Conservation (phyloP, 306 rosid genomes). For the Spatholobus suberectus region DNA sequence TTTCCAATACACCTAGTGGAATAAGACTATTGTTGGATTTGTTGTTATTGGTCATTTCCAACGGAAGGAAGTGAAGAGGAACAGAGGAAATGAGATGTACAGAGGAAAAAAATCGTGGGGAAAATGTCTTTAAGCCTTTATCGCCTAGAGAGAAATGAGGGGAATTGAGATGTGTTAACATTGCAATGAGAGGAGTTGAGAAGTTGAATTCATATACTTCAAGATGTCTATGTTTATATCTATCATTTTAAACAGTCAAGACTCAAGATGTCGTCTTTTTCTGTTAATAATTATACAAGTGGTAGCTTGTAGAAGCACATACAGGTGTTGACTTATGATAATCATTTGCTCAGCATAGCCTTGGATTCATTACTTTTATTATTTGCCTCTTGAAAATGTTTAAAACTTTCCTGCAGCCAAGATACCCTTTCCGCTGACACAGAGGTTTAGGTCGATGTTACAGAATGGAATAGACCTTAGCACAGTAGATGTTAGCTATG, state of each 20-base stretch:
- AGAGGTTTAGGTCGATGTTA: slow-evolving; percentile 93
- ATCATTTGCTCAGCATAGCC: slow-evolving; percentile 16
- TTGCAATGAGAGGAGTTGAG: too few relatives aligned
- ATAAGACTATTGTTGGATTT: too few relatives aligned
- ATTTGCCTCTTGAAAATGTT: not conserved
- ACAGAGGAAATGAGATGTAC: too few relatives aligned
- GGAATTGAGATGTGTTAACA: not conserved
- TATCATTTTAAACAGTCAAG: not conserved
- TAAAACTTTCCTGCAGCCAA: slow-evolving; percentile 69
- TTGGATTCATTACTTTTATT: slow-evolving; percentile 29
- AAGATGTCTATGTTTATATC: slow-evolving; percentile 22
- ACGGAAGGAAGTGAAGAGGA: too few relatives aligned
- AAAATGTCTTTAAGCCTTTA: not conserved
- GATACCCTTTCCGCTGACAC: slow-evolving; percentile 96
- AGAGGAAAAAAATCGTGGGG: not conserved
- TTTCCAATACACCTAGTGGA: too few relatives aligned
- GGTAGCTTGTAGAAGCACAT: not conserved
- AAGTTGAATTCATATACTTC: slow-evolving; percentile 10
- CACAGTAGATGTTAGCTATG: slow-evolving; percentile 98
- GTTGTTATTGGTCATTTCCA: too few relatives aligned
- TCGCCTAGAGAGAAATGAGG: not conserved
- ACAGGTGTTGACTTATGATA: too few relatives aligned
- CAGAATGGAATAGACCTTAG: slow-evolving; percentile 98
- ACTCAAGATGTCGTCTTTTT: not conserved
- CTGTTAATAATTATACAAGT: slow-evolving; percentile 13